Evolutionary conservation across 83 land plant species (phyloP), one percentile per base, ranked within the genome.

Genomic region (Thuja plicata): DNA sequence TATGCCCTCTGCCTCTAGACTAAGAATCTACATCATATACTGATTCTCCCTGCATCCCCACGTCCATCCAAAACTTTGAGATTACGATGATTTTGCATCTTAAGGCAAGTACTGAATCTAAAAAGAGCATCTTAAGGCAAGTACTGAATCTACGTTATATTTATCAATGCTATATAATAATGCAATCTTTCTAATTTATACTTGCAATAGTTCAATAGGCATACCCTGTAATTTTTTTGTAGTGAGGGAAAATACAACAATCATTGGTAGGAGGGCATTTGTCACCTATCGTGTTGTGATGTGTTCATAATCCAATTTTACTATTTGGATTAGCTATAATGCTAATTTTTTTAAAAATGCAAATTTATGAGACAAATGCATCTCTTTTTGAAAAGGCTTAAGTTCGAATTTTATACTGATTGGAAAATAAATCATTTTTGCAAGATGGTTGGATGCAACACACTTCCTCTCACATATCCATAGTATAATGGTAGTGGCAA

Each of bases 21-120:
- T 43, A 43, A n/a, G n/a, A n/a, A n/a, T n/a, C n/a, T n/a, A n/a
- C n/a, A n/a, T n/a, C n/a, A n/a, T n/a, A n/a, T n/a, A n/a, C n/a
- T n/a, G n/a, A n/a, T n/a, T n/a, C n/a, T n/a, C n/a, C n/a, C n/a
- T n/a, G n/a, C n/a, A 43, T 43, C 57, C 71, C 30, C 95, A 94
- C 46, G 93, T 94, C 87, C 95, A 94, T 86, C 95, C 93, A 16
- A 94, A 94, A 57, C 85, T 94, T 16, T 93, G 93, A 16, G 92
- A 94, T 40, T 94, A 92, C 89, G 93, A 94, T 90, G 93, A 91
- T 50, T 84, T 94, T n/a, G n/a, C n/a, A 84, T 45, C 43, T 15
- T 21, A 77, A 40, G 81, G 37, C 41, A 37, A 17, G 81, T 40
- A 77, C 43, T 37, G 41, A 38, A 77, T 77, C 43, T 10, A 37